These are phyloP conservation scores for Panicum miliaceum DNA, from an alignment of 176 grass and related monocot species.

Conservation along the genomic window DNA sequence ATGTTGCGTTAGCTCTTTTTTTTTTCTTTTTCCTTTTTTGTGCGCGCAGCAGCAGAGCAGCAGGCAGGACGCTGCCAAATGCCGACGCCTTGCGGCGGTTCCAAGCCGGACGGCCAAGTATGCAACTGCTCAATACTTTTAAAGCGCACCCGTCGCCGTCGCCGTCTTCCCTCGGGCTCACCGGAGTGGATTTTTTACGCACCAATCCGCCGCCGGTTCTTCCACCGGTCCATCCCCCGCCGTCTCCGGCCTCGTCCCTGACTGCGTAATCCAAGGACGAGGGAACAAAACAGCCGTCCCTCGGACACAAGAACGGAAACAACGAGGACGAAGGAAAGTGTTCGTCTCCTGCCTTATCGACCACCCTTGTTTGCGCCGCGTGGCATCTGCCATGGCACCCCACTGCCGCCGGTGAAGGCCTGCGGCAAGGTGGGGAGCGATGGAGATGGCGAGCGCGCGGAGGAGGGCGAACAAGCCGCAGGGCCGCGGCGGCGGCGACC, in stretches of 20 bases:
- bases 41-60: neutral
- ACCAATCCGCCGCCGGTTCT: neutral
- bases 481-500: neutral
- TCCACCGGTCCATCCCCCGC: neutral
- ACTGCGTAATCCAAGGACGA: slow-evolving; percentile 20
- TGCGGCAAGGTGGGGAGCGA: slow-evolving; percentile 1
- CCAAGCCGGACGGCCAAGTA: neutral
- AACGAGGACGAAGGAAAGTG: neutral
- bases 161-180: neutral
- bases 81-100: neutral
- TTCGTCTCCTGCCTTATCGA: neutral
- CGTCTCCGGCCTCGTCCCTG: neutral
- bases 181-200: neutral
- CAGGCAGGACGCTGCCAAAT: neutral
- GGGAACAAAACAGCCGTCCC: slow-evolving; percentile 28
- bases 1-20: neutral
- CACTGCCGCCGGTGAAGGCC: neutral
- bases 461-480: slow-evolving; percentile 20
- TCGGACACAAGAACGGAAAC: neutral
- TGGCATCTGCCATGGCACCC: slow-evolving; percentile 35
- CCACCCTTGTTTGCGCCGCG: neutral
- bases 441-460: slow-evolving; percentile 58
- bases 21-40: neutral
- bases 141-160: neutral
- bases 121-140: neutral